These are phyloP conservation scores for Hamamelis virginiana DNA, from an alignment of 164 flowering plant genomes.

Conservation along the genomic window DNA sequence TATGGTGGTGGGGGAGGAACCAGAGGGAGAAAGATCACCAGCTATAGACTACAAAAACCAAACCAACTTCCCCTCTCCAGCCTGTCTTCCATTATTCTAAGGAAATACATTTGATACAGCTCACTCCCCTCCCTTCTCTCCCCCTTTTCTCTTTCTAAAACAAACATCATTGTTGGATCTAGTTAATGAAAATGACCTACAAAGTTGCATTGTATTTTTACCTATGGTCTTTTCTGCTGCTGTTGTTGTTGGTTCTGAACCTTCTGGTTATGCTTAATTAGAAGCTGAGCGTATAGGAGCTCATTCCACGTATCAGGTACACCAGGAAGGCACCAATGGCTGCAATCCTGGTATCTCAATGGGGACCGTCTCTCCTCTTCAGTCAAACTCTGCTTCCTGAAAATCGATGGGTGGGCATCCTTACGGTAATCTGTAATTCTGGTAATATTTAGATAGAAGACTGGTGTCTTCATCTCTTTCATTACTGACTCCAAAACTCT, in stretches of 20 bases:
- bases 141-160: too few species aligned
- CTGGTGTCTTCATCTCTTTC: conserved; percentile 23
- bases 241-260: conserved; percentile 5
- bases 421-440: conserved; percentile 25
- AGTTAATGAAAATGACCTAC: too few species aligned
- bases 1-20: neutral
- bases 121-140: too few species aligned
- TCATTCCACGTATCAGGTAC: conserved; percentile 42
- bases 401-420: conserved; percentile 38
- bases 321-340: conserved; percentile 43
- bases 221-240: neutral
- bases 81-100: neutral
- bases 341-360: conserved; percentile 29
- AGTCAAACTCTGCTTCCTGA: conserved; percentile 15
- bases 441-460: conserved; percentile 29
- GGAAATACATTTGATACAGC: neutral
- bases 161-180: too few species aligned
- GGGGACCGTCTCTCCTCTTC: conserved; percentile 18
- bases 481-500: conserved; percentile 19
- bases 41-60: neutral
- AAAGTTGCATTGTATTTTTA: too few species aligned
- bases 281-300: conserved; percentile 22
- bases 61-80: neutral
- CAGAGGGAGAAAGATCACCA: neutral
- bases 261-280: conserved; percentile 10